Evolutionary conservation across 148 eudicot genomes (phyloP).

Genomic region (Spergularia marina): DNA sequence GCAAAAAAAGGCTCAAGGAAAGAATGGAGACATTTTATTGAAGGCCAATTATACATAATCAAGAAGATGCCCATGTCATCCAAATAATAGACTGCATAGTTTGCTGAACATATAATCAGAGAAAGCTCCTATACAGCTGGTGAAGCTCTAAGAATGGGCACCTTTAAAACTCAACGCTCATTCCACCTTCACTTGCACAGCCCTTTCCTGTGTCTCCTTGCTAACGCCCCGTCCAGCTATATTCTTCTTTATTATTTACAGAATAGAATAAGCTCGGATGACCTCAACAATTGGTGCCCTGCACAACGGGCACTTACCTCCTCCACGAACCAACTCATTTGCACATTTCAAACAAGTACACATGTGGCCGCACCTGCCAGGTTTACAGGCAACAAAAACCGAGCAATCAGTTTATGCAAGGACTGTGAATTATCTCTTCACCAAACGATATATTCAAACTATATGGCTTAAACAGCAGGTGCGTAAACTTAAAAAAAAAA

Average conservation of each 20-base stretch:
- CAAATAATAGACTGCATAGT: conserved; percentile 22
- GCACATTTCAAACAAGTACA: conserved; percentile 96
- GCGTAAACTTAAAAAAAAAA: neutral
- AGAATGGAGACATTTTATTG: conserved; percentile 23
- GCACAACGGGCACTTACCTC: conserved; percentile 96
- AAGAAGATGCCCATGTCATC: conserved; percentile 13
- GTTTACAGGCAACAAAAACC: conserved; percentile 6
- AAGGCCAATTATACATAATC: conserved; percentile 19
- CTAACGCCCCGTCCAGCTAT: conserved; percentile 12
- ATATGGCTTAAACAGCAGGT: neutral
- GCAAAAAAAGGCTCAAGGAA: neutral
- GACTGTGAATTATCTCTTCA: neutral
- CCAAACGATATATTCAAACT: neutral
- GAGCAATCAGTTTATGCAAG: neutral
- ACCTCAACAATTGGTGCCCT: conserved; percentile 96
- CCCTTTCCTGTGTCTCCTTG: conserved; percentile 7
- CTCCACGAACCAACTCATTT: conserved; percentile 79
- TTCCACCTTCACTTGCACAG: conserved; percentile 19
- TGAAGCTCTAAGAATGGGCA: conserved; percentile 22
- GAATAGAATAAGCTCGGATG: conserved; percentile 86
- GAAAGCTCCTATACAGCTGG: conserved; percentile 8
- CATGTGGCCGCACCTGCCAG: conserved; percentile 95
- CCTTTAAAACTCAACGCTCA: conserved; percentile 23
- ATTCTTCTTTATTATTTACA: conserved; percentile 51
- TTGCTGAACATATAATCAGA: conserved; percentile 14